phyloP scores from a whole-genome alignment of 2,329 filamentous ascomycete species.

The Aspergillus ochraceoroseus region DNA sequence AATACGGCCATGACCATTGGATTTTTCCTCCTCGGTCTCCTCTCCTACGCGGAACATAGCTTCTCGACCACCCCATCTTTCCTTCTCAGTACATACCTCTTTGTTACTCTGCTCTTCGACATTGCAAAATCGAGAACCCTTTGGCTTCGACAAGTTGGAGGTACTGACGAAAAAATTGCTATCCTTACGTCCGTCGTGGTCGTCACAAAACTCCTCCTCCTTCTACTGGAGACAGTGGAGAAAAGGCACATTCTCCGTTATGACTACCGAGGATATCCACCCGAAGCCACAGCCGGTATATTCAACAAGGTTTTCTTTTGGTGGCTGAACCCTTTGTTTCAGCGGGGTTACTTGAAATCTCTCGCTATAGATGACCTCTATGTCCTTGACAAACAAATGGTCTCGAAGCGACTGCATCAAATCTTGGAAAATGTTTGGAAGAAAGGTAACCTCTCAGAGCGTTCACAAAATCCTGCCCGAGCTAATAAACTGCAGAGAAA shows the following conservation, averaged over 20 bases:
- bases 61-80: slow-evolving; percentile 46
- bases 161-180: slow-evolving; percentile 38
- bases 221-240: slow-evolving; percentile 45
- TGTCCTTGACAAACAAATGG: slow-evolving; percentile 44
- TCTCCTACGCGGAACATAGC: slow-evolving; percentile 48
- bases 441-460: slow-evolving; percentile 28
- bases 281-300: slow-evolving; percentile 51
- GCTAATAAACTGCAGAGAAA: slow-evolving; percentile 24
- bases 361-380: slow-evolving; percentile 46
- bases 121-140: slow-evolving; percentile 44
- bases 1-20: slow-evolving; percentile 31
- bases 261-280: slow-evolving; percentile 42
- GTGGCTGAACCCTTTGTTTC: slow-evolving; percentile 53
- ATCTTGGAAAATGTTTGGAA: slow-evolving; percentile 40
- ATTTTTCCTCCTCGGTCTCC: slow-evolving; percentile 31
- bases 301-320: slow-evolving; percentile 49
- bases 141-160: slow-evolving; percentile 34
- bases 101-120: slow-evolving; percentile 46
- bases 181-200: slow-evolving; percentile 42
- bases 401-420: slow-evolving; percentile 40
- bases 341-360: slow-evolving; percentile 44
- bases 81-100: slow-evolving; percentile 47
- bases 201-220: slow-evolving; percentile 42
- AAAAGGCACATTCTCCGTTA: slow-evolving; percentile 43
- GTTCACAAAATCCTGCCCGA: neutral